A percentile compares a stretch with the other conserved stretches of the same genome.
phyloP scores from a whole-genome alignment of 1,284 basidiomycete genomes.

The Cryptococcus maquisensis region DNA sequence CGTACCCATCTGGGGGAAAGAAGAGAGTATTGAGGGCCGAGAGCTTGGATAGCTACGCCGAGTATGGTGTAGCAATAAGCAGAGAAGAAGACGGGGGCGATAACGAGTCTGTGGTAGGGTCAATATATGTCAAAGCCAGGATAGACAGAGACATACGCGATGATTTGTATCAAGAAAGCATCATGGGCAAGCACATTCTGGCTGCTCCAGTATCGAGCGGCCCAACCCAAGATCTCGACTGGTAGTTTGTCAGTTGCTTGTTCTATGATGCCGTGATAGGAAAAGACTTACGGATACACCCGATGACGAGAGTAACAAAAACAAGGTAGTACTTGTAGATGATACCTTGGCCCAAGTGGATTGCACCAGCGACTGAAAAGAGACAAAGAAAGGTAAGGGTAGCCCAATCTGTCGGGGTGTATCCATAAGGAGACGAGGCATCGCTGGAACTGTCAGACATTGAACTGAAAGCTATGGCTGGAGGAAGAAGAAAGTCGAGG shows the following conservation, averaged over 20 bases:
- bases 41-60: conserved; percentile 36
- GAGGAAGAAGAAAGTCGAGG: no score
- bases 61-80: conserved; percentile 42
- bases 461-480: no score
- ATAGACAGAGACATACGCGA: conserved; percentile 21
- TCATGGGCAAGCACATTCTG: conserved; percentile 23
- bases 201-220: conserved; percentile 31
- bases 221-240: conserved; percentile 53
- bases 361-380: conserved; percentile 35
- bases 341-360: conserved; percentile 53
- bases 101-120: conserved; percentile 29
- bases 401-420: conserved; percentile 21
- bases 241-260: conserved; percentile 12
- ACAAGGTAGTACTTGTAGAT: conserved; percentile 53
- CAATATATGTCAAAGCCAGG: background rate
- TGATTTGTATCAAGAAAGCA: conserved; percentile 53
- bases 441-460: background rate
- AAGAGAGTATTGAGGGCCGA: conserved; percentile 37
- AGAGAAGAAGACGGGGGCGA: conserved; percentile 47
- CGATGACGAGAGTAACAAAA: conserved; percentile 55
- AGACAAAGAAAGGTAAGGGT: conserved; percentile 26
- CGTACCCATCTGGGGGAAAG: conserved; percentile 26
- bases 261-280: background rate
- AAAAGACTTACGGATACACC: conserved; percentile 15
- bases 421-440: conserved; percentile 35